Base-by-base conservation (phyloP, 202 grass and related monocot genomes). In the Elaeis oleifera region DNA sequence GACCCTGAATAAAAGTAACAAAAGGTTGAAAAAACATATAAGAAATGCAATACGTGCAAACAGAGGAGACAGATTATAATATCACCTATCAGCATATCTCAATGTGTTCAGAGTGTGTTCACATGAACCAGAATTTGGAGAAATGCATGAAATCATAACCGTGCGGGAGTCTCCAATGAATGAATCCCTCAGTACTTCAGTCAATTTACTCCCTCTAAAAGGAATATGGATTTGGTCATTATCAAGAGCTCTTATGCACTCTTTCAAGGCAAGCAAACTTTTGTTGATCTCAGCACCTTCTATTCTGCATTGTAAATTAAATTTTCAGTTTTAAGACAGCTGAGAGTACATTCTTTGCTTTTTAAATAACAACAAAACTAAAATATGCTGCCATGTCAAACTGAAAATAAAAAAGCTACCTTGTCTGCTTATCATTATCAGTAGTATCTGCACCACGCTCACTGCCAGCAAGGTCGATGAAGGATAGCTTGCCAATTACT, bases 261-360 rank as follows among this genome's bases (percentile, higher is more conserved):
- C 73, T 58, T 82, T 82, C 49, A 82, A 67, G 19, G 79, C 79
- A 48, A 82, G 68, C 61, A 73, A 67, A 51, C 73, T 77, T 67
- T 82, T 82, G 68, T 82, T 82, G 16, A 82, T 82, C 67, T 82
- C 79, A 36, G 79, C 73, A 61, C 79, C 79, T 77, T 82, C 79
- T 36, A 82, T 82, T 67, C 73, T 77, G 54, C 63, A 63, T 16
- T 28, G 53, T 60, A 20, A 73, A 48, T 77, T 21, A 76, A 23
- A 71, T 13, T 56, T 67, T 9, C 50, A 44, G 36, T 13, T 44
- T 49, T 11, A n/a, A 15, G 24, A 16, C 55, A 76, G 15, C 15
- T 53, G 18, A 59, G 14, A 59, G 4, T 28, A 27, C 13, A 17
- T 59, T 1, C 14, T 59, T 59, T 17, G 17, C 24, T 17, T 16